Conservation (phyloP, 345 rosid species). For the Nephelium lappaceum region DNA sequence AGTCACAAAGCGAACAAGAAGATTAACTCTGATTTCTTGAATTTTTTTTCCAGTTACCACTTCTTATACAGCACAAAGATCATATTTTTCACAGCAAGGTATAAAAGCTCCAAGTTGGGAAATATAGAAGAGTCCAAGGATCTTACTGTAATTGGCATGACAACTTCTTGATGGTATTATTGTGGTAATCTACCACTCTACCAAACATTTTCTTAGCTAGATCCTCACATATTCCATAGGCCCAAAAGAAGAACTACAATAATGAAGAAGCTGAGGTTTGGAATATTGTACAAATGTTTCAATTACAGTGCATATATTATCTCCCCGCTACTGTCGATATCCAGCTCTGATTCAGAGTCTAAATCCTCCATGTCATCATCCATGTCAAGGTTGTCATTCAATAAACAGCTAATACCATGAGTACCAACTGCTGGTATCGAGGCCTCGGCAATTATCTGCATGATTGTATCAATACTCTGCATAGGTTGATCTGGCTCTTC, state of each 20-base stretch:
- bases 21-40: not conserved
- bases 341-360: conserved; percentile 86
- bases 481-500: conserved; percentile 88
- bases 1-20: not conserved
- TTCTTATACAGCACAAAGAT: not conserved
- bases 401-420: conserved; percentile 48
- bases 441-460: conserved; percentile 96
- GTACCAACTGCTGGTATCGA: conserved; percentile 74
- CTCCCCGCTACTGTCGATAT: conserved; percentile 92
- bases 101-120: conserved; percentile 25
- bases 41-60: not conserved
- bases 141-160: conserved; percentile 10
- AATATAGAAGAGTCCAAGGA: conserved; percentile 18
- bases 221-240: conserved; percentile 11
- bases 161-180: not conserved
- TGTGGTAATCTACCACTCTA: conserved; percentile 8
- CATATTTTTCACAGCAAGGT: conserved; percentile 9
- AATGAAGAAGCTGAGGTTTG: not conserved
- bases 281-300: conserved; percentile 8
- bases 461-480: conserved; percentile 81
- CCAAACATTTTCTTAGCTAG: conserved; percentile 8
- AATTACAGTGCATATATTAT: conserved; percentile 71
- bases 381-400: conserved; percentile 65
- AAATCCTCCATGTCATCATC: conserved; percentile 90
- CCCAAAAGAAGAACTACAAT: not conserved